Evolutionary conservation across 1,284 basidiomycete genomes (phyloP).

Genomic region (Apiotrichum porosum): DNA sequence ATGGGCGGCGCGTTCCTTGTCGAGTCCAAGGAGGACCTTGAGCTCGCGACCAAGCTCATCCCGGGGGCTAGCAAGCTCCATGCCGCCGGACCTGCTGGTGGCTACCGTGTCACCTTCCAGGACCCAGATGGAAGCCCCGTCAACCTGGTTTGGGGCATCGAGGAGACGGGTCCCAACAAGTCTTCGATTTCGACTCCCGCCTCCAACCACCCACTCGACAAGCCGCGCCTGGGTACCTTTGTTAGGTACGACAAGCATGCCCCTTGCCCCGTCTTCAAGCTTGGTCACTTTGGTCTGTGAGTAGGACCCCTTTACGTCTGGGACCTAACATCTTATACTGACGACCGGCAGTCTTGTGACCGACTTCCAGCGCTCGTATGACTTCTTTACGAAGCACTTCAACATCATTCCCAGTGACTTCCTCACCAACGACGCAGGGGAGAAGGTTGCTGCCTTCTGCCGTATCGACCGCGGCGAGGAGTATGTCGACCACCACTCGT

Average conservation of each 20-base stretch:
- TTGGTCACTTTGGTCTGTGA: slow-evolving; percentile 26
- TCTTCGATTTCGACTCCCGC: neutral
- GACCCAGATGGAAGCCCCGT: slow-evolving; percentile 22
- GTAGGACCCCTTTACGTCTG: too few species aligned
- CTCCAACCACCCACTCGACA: slow-evolving; percentile 5
- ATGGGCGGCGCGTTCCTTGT: slow-evolving; percentile 12
- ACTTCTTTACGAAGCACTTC: slow-evolving; percentile 23
- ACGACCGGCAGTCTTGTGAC: slow-evolving; percentile 5
- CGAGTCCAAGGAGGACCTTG: slow-evolving; percentile 21
- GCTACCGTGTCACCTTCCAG: slow-evolving; percentile 18
- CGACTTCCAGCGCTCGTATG: slow-evolving; percentile 15
- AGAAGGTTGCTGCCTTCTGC: slow-evolving; percentile 15
- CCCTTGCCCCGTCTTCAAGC: slow-evolving; percentile 21
- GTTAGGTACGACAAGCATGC: slow-evolving; percentile 12
- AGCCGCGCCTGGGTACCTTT: slow-evolving; percentile 13
- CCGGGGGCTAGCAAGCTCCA: slow-evolving; percentile 12
- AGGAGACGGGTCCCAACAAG: neutral
- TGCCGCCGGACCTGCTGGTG: slow-evolving; percentile 20
- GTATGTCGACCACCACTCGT: slow-evolving; percentile 26
- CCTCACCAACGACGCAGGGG: slow-evolving; percentile 13
- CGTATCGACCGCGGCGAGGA: slow-evolving; percentile 25
- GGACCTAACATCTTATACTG: too few species aligned
- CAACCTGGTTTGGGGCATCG: slow-evolving; percentile 22
- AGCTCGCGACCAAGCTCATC: slow-evolving; percentile 12
- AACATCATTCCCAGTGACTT: slow-evolving; percentile 25